Evolutionary conservation across 2,329 filamentous ascomycete species (phyloP).

Genomic region (Proliferodiscus dingleyae): DNA sequence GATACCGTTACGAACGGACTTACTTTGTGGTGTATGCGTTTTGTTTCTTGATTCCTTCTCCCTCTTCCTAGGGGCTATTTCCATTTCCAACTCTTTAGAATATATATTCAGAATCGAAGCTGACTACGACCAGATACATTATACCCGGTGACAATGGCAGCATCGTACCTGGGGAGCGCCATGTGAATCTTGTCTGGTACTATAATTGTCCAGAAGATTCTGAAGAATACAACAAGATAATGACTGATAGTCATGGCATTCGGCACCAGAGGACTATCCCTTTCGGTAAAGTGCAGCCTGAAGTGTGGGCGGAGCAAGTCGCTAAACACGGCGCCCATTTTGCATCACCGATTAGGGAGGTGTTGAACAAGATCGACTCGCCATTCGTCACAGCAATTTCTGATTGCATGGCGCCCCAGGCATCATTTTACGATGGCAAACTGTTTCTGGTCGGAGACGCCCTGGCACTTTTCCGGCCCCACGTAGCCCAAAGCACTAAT

Average conservation of each 20-base stretch:
- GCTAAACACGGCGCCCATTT: background rate
- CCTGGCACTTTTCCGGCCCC: constrained; percentile 3
- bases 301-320: constrained; percentile 16
- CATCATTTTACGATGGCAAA: constrained; percentile 6
- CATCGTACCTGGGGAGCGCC: constrained; percentile 34
- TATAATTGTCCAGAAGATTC: constrained; percentile 28
- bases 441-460: constrained; percentile 12
- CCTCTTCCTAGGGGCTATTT: too few species aligned
- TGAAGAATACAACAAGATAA: constrained; percentile 22
- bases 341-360: constrained; percentile 2
- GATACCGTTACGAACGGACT: too few species aligned
- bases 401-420: background rate
- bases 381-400: constrained; percentile 8
- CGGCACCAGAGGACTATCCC: constrained; percentile 22
- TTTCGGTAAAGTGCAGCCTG: constrained; percentile 11
- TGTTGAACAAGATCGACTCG: constrained; percentile 7
- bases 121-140: constrained; percentile 31
- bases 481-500: constrained; percentile 7
- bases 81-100: too few species aligned
- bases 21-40: too few species aligned
- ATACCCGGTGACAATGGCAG: constrained; percentile 37
- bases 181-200: constrained; percentile 40
- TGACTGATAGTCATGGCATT: constrained; percentile 30
- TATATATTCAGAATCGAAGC: background rate
- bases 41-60: too few species aligned